Base-by-base conservation (phyloP, 192 early-diverging fungal species). In the Umbelopsis ramanniana region DNA sequence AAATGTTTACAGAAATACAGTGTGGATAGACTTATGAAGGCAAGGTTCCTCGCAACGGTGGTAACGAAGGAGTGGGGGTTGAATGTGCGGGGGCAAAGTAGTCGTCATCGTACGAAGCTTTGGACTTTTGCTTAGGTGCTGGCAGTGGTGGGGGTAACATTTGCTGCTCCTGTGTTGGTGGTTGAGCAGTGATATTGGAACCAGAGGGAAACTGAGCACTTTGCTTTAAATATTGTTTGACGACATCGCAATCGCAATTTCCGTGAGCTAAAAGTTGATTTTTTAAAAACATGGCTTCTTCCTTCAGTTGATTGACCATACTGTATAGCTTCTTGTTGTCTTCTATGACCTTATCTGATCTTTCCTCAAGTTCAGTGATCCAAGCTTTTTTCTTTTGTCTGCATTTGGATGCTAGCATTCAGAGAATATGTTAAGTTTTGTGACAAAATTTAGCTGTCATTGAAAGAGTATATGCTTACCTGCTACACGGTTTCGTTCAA, bases 301-400 rank as follows among this genome's bases (percentile, higher is more conserved):
- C 66, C 26, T 60, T 66, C 19, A 76, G 48, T 47, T 76, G 33
- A 21, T 47, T 24, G 29, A 76, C 70, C 46, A 66, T 46, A 9
- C 22, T 26, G 35, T 11, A 8, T 1, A 76, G 75, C 4, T 46
- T 45, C 21, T 72, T 67, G 40, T 76, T 76, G 29, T 67, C 46
- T 45, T 76, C 21, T 26, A 48, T 47, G 19, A 52, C 48, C 26
- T 68, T 26, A 15, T 54, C 70, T 22, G 37, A 71, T 46, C 46
- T 53, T 17, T 66, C 24, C 40, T 72, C 70, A 12, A 76, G 60
- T 37, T 72, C 57, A 22, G 66, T 35, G 14, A 66, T 54, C 70
- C 70, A 72, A 24, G 26, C 50, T 29, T 72, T 76, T 40, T 76
- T 76, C 63, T 76, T 76, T 76, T 72, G 75, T 33, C 75, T 55